Percentiles rank a stretch among this genome's conserved stretches.
phyloP scores from a whole-genome alignment of 2,329 filamentous ascomycete genomes.

The Alternaria ventricosa region DNA sequence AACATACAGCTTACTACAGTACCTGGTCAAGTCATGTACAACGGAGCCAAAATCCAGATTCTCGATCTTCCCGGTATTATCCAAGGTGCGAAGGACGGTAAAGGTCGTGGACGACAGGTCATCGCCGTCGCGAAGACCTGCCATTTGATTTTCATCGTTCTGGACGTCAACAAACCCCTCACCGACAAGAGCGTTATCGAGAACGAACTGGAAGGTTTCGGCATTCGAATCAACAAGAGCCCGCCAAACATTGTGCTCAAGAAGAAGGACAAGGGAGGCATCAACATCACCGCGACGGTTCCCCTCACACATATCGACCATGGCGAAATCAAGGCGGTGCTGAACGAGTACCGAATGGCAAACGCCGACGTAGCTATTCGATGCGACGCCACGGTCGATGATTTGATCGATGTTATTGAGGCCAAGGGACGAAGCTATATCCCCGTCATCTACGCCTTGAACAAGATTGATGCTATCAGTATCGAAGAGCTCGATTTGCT shows the following conservation, averaged over 20 bases:
- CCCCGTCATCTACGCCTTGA: slow-evolving; percentile 97
- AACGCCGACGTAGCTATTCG: slow-evolving; percentile 97
- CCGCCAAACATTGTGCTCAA: slow-evolving; percentile 99
- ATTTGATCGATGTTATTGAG: slow-evolving; percentile 94
- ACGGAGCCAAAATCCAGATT: slow-evolving; percentile 97
- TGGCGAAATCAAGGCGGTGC: slow-evolving; percentile 97
- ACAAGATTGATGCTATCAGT: slow-evolving; percentile 98
- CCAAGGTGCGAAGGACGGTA: slow-evolving; percentile 96
- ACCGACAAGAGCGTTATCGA: slow-evolving; percentile 98
- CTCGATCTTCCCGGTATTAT: slow-evolving; percentile 99
- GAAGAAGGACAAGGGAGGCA: slow-evolving; percentile 98
- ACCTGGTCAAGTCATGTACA: slow-evolving; percentile 93
- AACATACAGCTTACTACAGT: slow-evolving; percentile 77
- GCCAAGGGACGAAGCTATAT: slow-evolving; percentile 96
- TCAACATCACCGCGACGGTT: slow-evolving; percentile 94
- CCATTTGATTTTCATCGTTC: slow-evolving; percentile 96
- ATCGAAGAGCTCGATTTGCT: slow-evolving; percentile 97
- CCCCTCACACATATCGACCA: slow-evolving; percentile 90
- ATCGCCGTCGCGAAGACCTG: slow-evolving; percentile 99
- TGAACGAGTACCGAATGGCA: slow-evolving; percentile 95
- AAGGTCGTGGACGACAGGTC: slow-evolving; percentile 95
- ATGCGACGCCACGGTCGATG: slow-evolving; percentile 96
- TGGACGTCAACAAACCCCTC: slow-evolving; percentile 97
- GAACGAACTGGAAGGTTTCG: slow-evolving; percentile 92
- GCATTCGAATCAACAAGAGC: slow-evolving; percentile 95